Evolutionary conservation across 2,329 filamentous ascomycete genomes (phyloP).

Genomic region (Cladosporium sphaerospermum): DNA sequence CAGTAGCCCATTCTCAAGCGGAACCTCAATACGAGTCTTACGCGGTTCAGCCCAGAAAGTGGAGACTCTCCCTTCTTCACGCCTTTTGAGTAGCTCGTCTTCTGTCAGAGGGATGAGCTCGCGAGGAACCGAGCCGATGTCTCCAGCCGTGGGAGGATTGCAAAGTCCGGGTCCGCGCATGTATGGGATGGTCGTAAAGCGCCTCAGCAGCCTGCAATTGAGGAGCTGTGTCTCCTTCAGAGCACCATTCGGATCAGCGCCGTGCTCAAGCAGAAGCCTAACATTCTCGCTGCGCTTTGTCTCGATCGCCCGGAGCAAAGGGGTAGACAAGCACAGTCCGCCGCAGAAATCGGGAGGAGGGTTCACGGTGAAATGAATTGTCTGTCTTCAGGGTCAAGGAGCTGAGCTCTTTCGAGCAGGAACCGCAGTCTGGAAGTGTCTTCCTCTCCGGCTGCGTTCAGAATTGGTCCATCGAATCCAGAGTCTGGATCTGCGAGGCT

Average conservation of each 20-base stretch:
- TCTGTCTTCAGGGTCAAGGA: neutral
- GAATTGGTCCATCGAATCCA: too few relatives aligned
- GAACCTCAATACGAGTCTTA: neutral
- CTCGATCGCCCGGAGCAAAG: conserved; percentile 8
- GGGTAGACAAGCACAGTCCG: neutral
- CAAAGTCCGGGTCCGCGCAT: neutral
- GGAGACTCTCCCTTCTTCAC: neutral
- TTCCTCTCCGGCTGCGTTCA: neutral
- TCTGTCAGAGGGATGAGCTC: neutral
- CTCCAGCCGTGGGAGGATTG: neutral
- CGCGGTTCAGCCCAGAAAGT: conserved; percentile 3
- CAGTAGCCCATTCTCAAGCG: neutral
- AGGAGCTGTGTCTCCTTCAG: neutral
- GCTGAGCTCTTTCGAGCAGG: neutral
- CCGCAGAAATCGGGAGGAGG: neutral
- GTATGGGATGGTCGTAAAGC: neutral
- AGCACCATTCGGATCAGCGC: conserved; percentile 7
- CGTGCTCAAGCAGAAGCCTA: neutral
- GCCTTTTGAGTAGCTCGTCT: neutral
- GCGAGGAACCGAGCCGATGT: neutral
- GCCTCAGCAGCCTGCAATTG: neutral
- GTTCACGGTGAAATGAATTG: neutral
- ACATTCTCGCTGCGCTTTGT: neutral
- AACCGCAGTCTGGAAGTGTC: neutral
- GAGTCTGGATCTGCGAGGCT: too few relatives aligned